These are phyloP conservation scores for Hibiscus trionum DNA, from an alignment of 345 rosid genomes.

Conservation along the genomic window DNA sequence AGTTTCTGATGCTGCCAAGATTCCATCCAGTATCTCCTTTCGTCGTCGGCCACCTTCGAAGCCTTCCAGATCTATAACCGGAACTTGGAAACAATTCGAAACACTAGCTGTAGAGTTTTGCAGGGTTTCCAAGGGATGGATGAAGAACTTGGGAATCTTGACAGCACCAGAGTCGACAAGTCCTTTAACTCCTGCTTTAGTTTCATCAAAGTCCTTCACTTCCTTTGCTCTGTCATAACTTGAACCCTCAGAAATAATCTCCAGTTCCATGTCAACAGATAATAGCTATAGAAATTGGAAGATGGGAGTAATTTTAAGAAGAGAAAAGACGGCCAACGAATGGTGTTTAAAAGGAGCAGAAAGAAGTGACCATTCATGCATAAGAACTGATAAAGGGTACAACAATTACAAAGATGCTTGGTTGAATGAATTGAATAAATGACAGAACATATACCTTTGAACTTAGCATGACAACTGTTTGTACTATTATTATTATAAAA, in stretches of 20 bases:
- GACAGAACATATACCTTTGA: constrained; percentile 2
- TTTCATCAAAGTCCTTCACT: constrained; percentile 22
- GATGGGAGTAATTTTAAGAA: too few species aligned
- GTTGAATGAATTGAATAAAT: neutral
- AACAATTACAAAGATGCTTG: constrained; percentile 6
- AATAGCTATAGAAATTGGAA: neutral
- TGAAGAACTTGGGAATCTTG: constrained; percentile 34
- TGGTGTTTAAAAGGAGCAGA: neutral
- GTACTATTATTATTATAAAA: neutral
- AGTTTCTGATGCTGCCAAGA: constrained; percentile 27
- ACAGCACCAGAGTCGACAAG: constrained; percentile 33
- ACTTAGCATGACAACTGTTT: neutral
- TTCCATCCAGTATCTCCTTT: constrained; percentile 18
- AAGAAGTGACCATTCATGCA: neutral
- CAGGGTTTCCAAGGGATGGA: constrained; percentile 22
- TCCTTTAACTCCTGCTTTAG: constrained; percentile 32
- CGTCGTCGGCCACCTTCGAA: constrained; percentile 4
- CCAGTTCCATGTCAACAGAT: neutral
- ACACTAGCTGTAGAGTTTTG: neutral
- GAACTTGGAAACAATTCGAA: constrained; percentile 15
- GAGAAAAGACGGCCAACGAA: neutral
- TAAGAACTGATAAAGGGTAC: neutral
- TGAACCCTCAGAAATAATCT: constrained; percentile 8
- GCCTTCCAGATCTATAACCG: constrained; percentile 35
- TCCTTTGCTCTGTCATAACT: constrained; percentile 9